Percentiles rank a stretch among this genome's conserved stretches.
These are phyloP conservation scores for Fomitiporia mediterranea DNA, from an alignment of 1,284 basidiomycete genomes.

Conservation along the genomic window DNA sequence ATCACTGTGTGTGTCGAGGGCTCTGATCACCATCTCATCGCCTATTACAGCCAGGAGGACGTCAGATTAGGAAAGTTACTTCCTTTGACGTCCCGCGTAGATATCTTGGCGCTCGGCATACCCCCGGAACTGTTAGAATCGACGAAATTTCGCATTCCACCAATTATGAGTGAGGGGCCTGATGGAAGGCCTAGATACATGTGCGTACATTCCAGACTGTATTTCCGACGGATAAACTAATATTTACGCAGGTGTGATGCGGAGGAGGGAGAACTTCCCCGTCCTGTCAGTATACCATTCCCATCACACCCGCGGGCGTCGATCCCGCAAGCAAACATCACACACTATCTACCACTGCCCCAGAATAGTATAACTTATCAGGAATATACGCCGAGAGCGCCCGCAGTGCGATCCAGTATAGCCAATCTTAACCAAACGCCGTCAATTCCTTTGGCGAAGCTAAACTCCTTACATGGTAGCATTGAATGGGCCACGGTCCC, in stretches of 20 bases:
- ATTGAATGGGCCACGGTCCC: not conserved
- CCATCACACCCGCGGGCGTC: slow-evolving; percentile 1
- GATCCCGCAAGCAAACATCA: not conserved
- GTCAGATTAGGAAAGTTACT: slow-evolving; percentile 59
- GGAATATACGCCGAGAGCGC: not conserved
- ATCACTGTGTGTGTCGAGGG: slow-evolving; percentile 73
- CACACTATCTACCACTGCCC: not conserved
- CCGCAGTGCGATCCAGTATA: not conserved
- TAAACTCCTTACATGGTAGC: slow-evolving; percentile 1
- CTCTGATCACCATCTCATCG: slow-evolving; percentile 74
- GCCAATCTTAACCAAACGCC: not conserved
- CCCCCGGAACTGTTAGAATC: slow-evolving; percentile 64
- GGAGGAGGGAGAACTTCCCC: slow-evolving; percentile 14
- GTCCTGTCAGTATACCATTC: slow-evolving; percentile 9
- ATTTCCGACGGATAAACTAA: not conserved
- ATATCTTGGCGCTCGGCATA: slow-evolving; percentile 63
- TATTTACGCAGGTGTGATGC: slow-evolving; percentile 15
- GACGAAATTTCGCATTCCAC: slow-evolving; percentile 69
- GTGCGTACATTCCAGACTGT: slow-evolving; percentile 29
- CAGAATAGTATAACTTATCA: not conserved
- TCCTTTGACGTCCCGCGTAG: slow-evolving; percentile 54
- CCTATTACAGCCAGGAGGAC: slow-evolving; percentile 77
- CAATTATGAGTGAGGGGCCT: slow-evolving; percentile 58
- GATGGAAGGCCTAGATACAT: slow-evolving; percentile 55
- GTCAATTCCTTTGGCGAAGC: not conserved